Evolutionary conservation across 2,329 filamentous ascomycete species (phyloP).

Genomic region (Nannizziopsis arthrosporioides): DNA sequence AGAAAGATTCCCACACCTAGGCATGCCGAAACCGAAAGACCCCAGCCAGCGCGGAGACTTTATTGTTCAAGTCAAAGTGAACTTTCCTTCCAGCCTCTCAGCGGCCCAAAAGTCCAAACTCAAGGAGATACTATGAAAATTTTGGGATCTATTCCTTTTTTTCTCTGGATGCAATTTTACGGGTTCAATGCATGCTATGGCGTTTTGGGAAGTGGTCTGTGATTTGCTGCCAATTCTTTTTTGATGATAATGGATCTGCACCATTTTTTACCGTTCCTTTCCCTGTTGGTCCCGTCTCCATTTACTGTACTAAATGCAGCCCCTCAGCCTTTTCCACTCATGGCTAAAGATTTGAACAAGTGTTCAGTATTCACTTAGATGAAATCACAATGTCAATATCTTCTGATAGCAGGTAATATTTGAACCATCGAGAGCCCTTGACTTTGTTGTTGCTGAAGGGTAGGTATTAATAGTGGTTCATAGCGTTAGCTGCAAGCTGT

Average conservation of each 20-base stretch:
- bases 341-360: too few relatives aligned
- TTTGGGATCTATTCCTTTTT: neutral
- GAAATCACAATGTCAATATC: too few relatives aligned
- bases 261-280: neutral
- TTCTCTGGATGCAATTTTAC: neutral
- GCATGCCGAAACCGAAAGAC: conserved; percentile 92
- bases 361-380: too few relatives aligned
- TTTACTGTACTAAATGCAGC: too few relatives aligned
- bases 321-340: too few relatives aligned
- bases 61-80: conserved; percentile 80
- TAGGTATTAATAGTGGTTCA: too few relatives aligned
- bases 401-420: too few relatives aligned
- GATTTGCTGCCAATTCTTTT: neutral
- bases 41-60: conserved; percentile 75
- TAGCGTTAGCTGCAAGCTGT: too few relatives aligned
- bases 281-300: neutral
- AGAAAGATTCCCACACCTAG: conserved; percentile 71
- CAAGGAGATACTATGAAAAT: conserved; percentile 58
- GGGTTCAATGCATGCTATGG: conserved; percentile 7
- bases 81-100: conserved; percentile 73
- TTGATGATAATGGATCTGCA: neutral
- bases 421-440: too few relatives aligned
- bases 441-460: too few relatives aligned
- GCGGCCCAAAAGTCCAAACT: conserved; percentile 66
- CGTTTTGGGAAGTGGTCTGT: conserved; percentile 1